Conservation (phyloP, 192 early-diverging fungal species). For the Haplosporangium gracile region DNA sequence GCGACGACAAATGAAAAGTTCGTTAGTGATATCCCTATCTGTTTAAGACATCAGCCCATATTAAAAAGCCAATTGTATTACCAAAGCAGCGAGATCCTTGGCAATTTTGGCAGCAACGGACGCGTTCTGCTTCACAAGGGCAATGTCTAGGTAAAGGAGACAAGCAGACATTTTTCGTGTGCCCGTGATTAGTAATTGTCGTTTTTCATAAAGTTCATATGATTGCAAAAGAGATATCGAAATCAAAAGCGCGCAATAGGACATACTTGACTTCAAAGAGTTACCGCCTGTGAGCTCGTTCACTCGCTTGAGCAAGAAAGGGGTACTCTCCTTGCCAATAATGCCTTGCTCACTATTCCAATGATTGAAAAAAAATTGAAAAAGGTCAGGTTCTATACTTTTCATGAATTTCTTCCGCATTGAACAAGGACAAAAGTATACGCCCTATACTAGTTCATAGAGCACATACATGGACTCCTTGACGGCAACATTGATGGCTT, state of each 20-base stretch:
- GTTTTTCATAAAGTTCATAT: neutral
- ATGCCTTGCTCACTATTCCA: conserved; percentile 68
- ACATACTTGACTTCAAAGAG: conserved; percentile 81
- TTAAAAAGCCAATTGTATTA: neutral
- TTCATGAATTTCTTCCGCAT: neutral
- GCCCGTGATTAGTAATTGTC: neutral
- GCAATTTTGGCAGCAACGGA: conserved; percentile 86
- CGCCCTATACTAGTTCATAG: neutral
- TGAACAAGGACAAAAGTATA: neutral
- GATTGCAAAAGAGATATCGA: neutral
- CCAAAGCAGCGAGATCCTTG: conserved; percentile 57
- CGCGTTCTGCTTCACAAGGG: conserved; percentile 94
- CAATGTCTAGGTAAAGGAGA: conserved; percentile 72
- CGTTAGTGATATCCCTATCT: neutral
- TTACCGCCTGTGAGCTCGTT: conserved; percentile 86
- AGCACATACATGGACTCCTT: conserved; percentile 71
- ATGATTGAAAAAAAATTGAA: neutral
- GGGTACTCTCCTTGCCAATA: conserved; percentile 91
- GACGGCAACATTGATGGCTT: conserved; percentile 79
- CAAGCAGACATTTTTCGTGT: neutral
- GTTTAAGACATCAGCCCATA: too few species aligned
- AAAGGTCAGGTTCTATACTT: neutral
- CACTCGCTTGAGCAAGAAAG: conserved; percentile 91
- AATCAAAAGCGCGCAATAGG: neutral
- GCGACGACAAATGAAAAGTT: neutral